Percentiles rank a stretch among this genome's conserved stretches.
phyloP scores from a whole-genome alignment of 352 stramenopile genomes.

The Pythium monospermum region DNA sequence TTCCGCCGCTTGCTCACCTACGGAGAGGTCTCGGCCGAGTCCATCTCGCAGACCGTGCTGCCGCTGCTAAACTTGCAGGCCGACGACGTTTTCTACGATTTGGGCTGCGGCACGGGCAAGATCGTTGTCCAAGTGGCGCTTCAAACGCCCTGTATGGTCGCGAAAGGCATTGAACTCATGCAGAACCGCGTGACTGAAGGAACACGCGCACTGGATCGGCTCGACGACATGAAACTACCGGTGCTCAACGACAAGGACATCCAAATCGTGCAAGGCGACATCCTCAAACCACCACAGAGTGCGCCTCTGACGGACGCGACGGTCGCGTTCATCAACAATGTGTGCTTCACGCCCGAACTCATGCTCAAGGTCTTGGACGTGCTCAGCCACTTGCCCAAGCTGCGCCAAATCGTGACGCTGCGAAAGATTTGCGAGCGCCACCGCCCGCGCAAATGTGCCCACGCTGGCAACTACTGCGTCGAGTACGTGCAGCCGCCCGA shows the following conservation, averaged over 20 bases:
- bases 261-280: slow-evolving; percentile 67
- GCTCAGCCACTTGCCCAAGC: slow-evolving; percentile 51
- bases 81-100: slow-evolving; percentile 79
- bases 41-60: slow-evolving; percentile 55
- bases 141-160: slow-evolving; percentile 56
- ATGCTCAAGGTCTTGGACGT: slow-evolving; percentile 71
- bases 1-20: slow-evolving; percentile 78
- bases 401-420: slow-evolving; percentile 66
- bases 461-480: slow-evolving; percentile 49
- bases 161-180: slow-evolving; percentile 83
- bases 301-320: slow-evolving; percentile 66
- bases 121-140: slow-evolving; percentile 72
- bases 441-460: slow-evolving; percentile 51
- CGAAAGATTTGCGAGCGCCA: slow-evolving; percentile 80
- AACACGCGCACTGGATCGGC: slow-evolving; percentile 41
- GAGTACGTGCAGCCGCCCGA: slow-evolving; percentile 66
- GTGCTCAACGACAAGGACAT: slow-evolving; percentile 51
- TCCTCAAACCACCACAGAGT: slow-evolving; percentile 49
- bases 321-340: slow-evolving; percentile 86
- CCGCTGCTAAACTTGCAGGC: slow-evolving; percentile 56
- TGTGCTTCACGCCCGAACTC: slow-evolving; percentile 70
- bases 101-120: slow-evolving; percentile 78
- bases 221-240: slow-evolving; percentile 31
- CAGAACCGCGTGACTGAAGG: slow-evolving; percentile 72
- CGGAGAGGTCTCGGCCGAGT: slow-evolving; percentile 70